phyloP scores from a whole-genome alignment of 2,329 filamentous ascomycete species.

The Beauveria caledonica region DNA sequence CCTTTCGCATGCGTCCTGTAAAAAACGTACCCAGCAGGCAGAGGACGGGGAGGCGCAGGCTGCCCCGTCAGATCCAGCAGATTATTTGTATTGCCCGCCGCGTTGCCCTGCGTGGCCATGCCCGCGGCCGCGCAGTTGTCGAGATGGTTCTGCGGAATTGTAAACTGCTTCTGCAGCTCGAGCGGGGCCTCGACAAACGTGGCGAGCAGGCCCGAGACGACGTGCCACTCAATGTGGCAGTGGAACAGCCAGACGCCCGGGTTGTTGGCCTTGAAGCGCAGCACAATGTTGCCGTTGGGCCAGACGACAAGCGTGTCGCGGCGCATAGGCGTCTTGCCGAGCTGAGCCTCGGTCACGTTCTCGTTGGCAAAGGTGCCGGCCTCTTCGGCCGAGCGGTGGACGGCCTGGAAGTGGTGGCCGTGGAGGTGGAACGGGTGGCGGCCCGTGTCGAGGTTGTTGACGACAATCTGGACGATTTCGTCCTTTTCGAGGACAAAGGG shows the following conservation, averaged over 20 bases:
- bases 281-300: slow-evolving; percentile 58
- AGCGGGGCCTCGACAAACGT: slow-evolving; percentile 56
- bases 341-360: slow-evolving; percentile 35
- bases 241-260: slow-evolving; percentile 67
- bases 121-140: slow-evolving; percentile 47
- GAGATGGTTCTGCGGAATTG: slow-evolving; percentile 51
- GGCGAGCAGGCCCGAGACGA: slow-evolving; percentile 56
- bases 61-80: slow-evolving; percentile 55
- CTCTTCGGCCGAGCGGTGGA: slow-evolving; percentile 52
- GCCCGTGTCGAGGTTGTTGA: slow-evolving; percentile 68
- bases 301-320: slow-evolving; percentile 60
- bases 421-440: slow-evolving; percentile 74
- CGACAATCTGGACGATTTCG: slow-evolving; percentile 61
- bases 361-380: slow-evolving; percentile 46
- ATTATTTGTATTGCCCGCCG: slow-evolving; percentile 61
- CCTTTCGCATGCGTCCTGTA: too few species aligned
- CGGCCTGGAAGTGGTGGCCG: slow-evolving; percentile 64
- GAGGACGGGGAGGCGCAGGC: slow-evolving; percentile 41
- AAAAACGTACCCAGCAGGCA: slow-evolving; percentile 53
- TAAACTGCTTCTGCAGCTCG: slow-evolving; percentile 50
- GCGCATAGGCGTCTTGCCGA: slow-evolving; percentile 51
- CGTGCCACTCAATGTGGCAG: slow-evolving; percentile 76
- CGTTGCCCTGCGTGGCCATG: slow-evolving; percentile 56
- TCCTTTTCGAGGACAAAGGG: slow-evolving; percentile 59
- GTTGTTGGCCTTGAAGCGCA: slow-evolving; percentile 61